A percentile compares a stretch with the other conserved stretches of the same genome.
phyloP scores from a whole-genome alignment of 306 rosid species.

The Lathyrus tuberosus region DNA sequence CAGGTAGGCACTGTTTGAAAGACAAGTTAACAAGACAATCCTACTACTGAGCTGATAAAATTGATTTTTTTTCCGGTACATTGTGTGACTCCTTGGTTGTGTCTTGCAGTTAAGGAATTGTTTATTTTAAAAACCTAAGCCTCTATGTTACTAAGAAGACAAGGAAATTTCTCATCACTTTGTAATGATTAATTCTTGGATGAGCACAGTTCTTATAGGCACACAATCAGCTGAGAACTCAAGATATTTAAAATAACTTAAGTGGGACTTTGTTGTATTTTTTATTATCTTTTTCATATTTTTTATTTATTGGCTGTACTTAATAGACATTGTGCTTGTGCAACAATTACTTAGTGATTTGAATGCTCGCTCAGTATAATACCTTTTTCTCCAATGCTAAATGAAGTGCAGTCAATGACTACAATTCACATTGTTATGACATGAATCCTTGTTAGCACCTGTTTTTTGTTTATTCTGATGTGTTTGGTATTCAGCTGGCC shows the following conservation, averaged over 20 bases:
- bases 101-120: conserved; percentile 24
- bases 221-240: not conserved
- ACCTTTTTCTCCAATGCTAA: conserved; percentile 13
- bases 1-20: not conserved
- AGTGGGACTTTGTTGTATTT: not conserved
- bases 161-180: conserved; percentile 18
- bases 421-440: conserved; percentile 3
- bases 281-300: not conserved
- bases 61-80: not conserved
- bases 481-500: conserved; percentile 19
- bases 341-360: not conserved
- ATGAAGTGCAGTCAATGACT: conserved; percentile 18
- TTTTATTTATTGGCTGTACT: not conserved
- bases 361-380: conserved; percentile 21
- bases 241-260: not conserved
- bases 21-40: conserved; percentile 22
- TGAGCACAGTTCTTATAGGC: not conserved
- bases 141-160: conserved; percentile 13
- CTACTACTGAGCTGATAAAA: conserved; percentile 28
- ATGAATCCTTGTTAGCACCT: conserved; percentile 13
- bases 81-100: conserved; percentile 29
- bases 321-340: not conserved
- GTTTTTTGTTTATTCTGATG: conserved; percentile 11
- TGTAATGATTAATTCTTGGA: not conserved
- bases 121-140: conserved; percentile 11